Base-by-base conservation (phyloP, 345 rosid genomes). In the Tarenaya hassleriana region DNA sequence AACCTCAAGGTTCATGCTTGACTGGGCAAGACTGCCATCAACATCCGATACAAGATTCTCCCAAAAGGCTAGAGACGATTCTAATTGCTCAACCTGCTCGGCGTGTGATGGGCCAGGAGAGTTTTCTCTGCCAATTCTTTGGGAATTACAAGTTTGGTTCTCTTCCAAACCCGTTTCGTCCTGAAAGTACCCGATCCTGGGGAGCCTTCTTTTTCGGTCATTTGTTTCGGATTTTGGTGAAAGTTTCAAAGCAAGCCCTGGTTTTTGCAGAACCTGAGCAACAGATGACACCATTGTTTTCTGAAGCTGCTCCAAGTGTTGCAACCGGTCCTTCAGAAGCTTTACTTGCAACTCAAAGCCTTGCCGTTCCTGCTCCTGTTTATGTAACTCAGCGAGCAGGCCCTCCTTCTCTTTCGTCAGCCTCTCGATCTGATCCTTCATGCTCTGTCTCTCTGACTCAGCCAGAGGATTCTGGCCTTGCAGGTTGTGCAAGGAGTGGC, bases 161-260 rank as follows among this genome's bases (percentile, higher is more conserved):
- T 80, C 89, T 51, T 76, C 86, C 19, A 50, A 29, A 60, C 55
- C 58, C 2, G 71, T 56, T 54, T 64, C 81, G 66, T 67, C 81
- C 47, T 73, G 35, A 7, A 33, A 33, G 7, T 52, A 42, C 12
- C 18, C 69, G 12, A 51, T 64, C 73, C 81, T 79, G 15, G 82
- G 69, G 47, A 88, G 68, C 74, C 97, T 81, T 77, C 99, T 81
- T 65, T 86, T 88, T 75, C 89, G 83, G 39, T 82, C 84, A 50
- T 79, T 77, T 34, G 70, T 63, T 47, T 79, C 96, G 8, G 62
- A 54, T 8, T n/a, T n/a, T n/a, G 78, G 74, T 18, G 74, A 64
- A 16, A 79, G 77, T 68, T 75, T 71, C 55, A 79, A 57, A 56
- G 78, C 77, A 46, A 81, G 75, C 10, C 81, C 87, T 3, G 89